Percentiles rank a stretch among this genome's conserved stretches.
Evolutionary conservation across 129 eudicot genomes (phyloP).

Genomic region (Tagetes patula): DNA sequence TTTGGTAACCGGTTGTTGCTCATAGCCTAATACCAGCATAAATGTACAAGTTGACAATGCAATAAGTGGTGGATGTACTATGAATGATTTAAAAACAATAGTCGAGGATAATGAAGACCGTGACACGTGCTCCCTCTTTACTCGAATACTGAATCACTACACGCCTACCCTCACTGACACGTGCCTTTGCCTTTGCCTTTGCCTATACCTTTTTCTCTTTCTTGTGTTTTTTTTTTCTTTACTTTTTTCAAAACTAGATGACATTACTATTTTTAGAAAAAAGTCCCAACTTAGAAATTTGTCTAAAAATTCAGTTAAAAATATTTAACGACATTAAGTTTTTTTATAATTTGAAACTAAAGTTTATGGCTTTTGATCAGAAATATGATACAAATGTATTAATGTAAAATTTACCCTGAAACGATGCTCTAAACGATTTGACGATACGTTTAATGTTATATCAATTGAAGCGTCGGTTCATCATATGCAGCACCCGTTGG

Average conservation of each 20-base stretch:
- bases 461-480: too few species aligned
- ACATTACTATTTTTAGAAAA: neutral
- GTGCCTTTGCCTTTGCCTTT: conserved; percentile 36
- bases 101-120: conserved; percentile 33
- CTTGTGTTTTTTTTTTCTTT: neutral
- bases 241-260: neutral
- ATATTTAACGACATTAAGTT: too few species aligned
- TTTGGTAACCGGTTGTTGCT: too few species aligned
- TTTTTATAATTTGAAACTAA: too few species aligned
- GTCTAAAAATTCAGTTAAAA: too few species aligned
- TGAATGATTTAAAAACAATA: neutral
- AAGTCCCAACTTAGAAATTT: too few species aligned
- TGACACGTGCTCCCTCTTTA: conserved; percentile 42
- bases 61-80: neutral
- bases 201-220: conserved; percentile 1
- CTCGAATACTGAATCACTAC: conserved; percentile 35
- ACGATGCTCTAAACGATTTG: too few species aligned
- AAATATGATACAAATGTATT: too few species aligned
- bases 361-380: too few species aligned
- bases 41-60: conserved; percentile 5
- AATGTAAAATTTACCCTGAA: too few species aligned
- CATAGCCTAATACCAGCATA: neutral
- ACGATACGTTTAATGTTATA: too few species aligned
- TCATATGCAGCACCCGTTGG: too few species aligned
- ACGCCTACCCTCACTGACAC: conserved; percentile 39